Evolutionary conservation across 768 basidiomycete genomes (phyloP).

Genomic region (Mycena epipterygia): DNA sequence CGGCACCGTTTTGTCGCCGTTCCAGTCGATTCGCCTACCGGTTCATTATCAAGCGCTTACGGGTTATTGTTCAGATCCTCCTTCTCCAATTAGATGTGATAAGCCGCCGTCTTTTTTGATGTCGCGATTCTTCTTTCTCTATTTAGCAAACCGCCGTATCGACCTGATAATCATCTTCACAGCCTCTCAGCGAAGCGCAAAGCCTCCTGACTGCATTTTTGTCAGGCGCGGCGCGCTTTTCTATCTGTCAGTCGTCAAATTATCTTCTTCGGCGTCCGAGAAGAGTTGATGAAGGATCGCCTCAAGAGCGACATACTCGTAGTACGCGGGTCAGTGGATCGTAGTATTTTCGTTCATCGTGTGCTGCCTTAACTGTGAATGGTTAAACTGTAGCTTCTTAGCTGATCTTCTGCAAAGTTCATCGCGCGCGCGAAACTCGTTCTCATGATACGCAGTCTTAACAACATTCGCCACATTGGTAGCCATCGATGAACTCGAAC

Average conservation of each 20-base stretch:
- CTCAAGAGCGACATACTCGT: slow-evolving; percentile 9
- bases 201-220: background rate
- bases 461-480: slow-evolving; percentile 15
- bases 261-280: slow-evolving; percentile 4
- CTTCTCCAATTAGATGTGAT: no score
- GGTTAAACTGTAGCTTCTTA: slow-evolving; percentile 25
- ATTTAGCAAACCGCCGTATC: background rate
- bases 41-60: background rate
- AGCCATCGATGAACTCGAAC: slow-evolving; percentile 31
- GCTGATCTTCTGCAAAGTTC: background rate
- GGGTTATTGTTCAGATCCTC: no score
- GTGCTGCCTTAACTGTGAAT: slow-evolving; percentile 6
- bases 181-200: slow-evolving; percentile 3
- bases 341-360: slow-evolving; percentile 7
- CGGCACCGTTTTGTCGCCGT: no score
- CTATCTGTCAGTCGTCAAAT: slow-evolving; percentile 23
- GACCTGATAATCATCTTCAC: slow-evolving; percentile 37
- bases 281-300: slow-evolving; percentile 2
- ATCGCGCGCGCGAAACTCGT: background rate
- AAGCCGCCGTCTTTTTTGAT: background rate
- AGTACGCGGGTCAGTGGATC: background rate
- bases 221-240: background rate
- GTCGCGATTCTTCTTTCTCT: background rate
- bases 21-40: no score
- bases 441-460: background rate